Base-by-base conservation (phyloP, 371 early-diverging fungal species). In the Circinella umbellata region DNA sequence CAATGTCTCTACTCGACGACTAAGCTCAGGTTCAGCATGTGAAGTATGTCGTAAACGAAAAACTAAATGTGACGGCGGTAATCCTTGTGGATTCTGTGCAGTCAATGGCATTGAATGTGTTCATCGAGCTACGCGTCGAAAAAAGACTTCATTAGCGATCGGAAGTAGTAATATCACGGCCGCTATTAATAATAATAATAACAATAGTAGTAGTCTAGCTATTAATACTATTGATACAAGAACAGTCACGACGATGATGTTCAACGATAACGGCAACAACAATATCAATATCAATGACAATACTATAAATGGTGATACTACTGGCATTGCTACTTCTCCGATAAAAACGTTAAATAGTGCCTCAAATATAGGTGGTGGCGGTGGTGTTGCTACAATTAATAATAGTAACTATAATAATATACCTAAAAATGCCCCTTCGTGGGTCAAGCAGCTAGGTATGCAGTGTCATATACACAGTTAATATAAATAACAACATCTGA, bases 41-140 rank as follows among this genome's bases (percentile, higher is more conserved):
- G 85, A 84, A 71, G 80, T 79, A 8, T 84, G 85, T 62, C 76
- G 85, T 46, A 71, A 81, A 69, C 76, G 85, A 47, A 84, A 84
- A 66, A 84, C 85, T 17, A 84, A 84, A 63, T 84, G 85, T 69
- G 85, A 84, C 73, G 85, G 85, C 34, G 73, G 77, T 3, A 71
- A 69, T 57, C 85, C 85, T 38, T 84, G 85, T 69, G 71, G 73
- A 3, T 84, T 77, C 55, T 84, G 85, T 74, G 76, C 80, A 4
- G 69, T 74, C 35, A 82, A 81, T 48, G 66, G 75, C 7, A 67
- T 82, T 34, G 81, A 80, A 62, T 85, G 85, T 62, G 79, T 85
- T 14, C 79, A 79, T 67, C 66, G 76, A 35, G 59, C 73, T 13
- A 68, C 75, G 37, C 47, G 69, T 49, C 47, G 68, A 61, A 77